Conservation (phyloP, 139 green algal species). For the Pleodorina starrii region DNA sequence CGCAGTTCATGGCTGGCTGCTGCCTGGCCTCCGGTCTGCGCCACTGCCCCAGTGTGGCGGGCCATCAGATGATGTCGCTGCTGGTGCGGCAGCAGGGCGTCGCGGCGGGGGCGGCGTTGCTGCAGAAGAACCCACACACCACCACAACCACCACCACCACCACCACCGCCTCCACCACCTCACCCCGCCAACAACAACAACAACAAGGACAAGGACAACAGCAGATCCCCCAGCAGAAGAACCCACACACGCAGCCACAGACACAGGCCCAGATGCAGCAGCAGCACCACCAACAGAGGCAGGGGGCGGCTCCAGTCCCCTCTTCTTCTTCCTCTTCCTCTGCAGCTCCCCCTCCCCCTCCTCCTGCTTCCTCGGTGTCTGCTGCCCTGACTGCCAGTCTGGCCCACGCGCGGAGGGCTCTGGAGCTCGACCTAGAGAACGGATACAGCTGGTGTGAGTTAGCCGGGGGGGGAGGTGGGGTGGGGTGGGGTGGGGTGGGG, state of each 20-base stretch:
- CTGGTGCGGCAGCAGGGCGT: constrained; percentile 31
- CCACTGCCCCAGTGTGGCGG: constrained; percentile 10
- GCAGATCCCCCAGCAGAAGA: no score
- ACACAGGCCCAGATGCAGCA: no score
- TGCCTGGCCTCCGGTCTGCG: constrained; percentile 23
- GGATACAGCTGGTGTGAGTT: constrained; percentile 51
- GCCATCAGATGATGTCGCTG: constrained; percentile 45
- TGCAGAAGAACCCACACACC: neutral
- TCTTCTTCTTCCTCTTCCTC: no score
- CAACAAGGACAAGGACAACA: no score
- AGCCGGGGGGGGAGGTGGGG: neutral
- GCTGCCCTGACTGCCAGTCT: constrained; percentile 14
- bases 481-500: neutral
- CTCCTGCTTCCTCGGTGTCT: neutral
- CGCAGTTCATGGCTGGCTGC: constrained; percentile 22
- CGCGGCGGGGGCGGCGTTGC: neutral
- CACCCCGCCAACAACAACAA: neutral
- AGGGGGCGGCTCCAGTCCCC: no score
- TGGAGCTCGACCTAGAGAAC: constrained; percentile 40
- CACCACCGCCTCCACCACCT: neutral
- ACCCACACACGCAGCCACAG: no score
- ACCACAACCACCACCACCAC: constrained; percentile 5
- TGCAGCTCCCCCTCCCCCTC: neutral
- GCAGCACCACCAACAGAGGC: no score
- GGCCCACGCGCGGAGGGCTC: constrained; percentile 4